phyloP scores from a whole-genome alignment of 306 rosid genomes.

The Prunus mongolica region DNA sequence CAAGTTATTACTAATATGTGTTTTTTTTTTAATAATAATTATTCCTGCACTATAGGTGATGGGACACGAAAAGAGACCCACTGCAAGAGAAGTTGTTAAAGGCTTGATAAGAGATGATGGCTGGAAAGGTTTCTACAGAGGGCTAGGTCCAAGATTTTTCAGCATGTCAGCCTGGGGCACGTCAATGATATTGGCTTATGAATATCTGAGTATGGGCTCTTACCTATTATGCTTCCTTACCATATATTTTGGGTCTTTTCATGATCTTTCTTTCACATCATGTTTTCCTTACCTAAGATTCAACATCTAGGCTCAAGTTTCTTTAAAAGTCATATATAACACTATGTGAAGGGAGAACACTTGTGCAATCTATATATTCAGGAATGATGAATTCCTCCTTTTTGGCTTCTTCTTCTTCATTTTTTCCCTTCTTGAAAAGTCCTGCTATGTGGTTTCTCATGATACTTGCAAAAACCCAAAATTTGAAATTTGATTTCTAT shows the following conservation, averaged over 20 bases:
- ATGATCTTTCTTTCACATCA: neutral
- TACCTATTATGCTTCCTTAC: constrained; percentile 4
- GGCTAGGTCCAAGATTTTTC: constrained; percentile 90
- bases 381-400: neutral
- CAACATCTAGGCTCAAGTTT: neutral
- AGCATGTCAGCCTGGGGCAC: constrained; percentile 98
- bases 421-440: neutral
- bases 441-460: neutral
- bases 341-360: neutral
- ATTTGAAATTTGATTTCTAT: neutral
- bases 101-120: constrained; percentile 75
- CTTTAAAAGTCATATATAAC: neutral
- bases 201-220: constrained; percentile 70
- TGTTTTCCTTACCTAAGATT: neutral
- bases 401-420: neutral
- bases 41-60: constrained; percentile 50
- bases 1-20: neutral
- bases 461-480: too few species aligned
- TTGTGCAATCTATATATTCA: neutral
- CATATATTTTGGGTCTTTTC: neutral
- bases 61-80: constrained; percentile 58
- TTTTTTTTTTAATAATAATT: constrained; percentile 15
- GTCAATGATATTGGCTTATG: constrained; percentile 86
- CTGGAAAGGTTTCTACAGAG: constrained; percentile 88
- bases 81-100: constrained; percentile 72